These are phyloP conservation scores for Nymphaea colorata DNA, from an alignment of 164 flowering plant genomes.

Conservation along the genomic window DNA sequence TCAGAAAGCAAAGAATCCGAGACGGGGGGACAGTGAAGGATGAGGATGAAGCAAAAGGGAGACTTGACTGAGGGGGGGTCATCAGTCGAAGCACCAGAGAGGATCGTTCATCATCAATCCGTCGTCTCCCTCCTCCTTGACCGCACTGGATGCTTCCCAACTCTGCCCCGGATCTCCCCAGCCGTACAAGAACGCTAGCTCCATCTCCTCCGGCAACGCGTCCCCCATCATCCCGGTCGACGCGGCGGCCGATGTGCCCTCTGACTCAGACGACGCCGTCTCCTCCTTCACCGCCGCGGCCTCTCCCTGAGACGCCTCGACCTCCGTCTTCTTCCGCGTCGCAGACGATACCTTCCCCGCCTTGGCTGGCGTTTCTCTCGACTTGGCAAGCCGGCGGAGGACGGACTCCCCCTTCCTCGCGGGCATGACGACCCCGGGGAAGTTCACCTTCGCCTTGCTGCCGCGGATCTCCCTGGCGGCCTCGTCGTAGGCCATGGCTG, in stretches of 20 bases:
- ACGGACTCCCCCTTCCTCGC: not conserved
- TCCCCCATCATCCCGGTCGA: not conserved
- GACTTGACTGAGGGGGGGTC: not conserved
- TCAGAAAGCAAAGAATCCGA: not conserved
- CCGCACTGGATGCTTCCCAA: not conserved
- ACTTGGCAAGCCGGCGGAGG: not conserved
- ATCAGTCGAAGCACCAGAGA: not conserved
- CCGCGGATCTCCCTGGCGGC: conserved; percentile 88
- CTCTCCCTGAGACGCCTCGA: not conserved
- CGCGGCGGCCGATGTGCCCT: not conserved
- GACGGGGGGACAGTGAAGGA: no score
- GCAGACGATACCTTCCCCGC: not conserved
- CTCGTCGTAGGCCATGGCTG: conserved; percentile 83
- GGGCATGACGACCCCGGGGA: conserved; percentile 21
- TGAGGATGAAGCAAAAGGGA: not conserved
- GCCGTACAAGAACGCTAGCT: not conserved
- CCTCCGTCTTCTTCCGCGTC: not conserved
- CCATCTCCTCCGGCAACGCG: not conserved
- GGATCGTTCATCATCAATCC: not conserved
- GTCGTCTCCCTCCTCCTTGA: not conserved
- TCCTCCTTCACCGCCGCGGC: not conserved
- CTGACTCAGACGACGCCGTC: not conserved
- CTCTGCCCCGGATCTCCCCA: not conserved
- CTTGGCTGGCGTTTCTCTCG: not conserved
- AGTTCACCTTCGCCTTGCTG: conserved; percentile 83